Evolutionary conservation across 805 yeast genomes (phyloP), one percentile per base, ranked within the genome.

Genomic region (Barnettozyma pratensis): DNA sequence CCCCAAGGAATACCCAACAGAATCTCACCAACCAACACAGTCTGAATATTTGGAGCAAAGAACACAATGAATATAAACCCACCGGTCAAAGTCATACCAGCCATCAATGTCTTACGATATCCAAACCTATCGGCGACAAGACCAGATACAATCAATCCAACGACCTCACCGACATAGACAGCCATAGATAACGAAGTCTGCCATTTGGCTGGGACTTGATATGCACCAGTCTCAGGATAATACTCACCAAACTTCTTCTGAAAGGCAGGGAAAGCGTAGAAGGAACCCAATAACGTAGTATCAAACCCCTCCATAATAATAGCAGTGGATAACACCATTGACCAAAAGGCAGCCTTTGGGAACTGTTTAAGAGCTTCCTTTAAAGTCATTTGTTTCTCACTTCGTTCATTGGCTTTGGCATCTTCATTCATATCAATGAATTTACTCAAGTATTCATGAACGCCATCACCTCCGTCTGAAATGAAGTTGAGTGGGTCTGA

Each of bases 1-100:
- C 80, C 80, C 69, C 74, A 67, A 14, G 70, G 67, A 35, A 75
- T 46, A 43, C 76, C 77, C 53, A 68, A 59, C 47, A 73, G 58
- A 31, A 71, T 51, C 52, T 73, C 72, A 44, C 77, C 78, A 28
- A 57, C 71, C 36, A 72, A 63, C 46, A 74, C 67, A 41, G 67
- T 63, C 27, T 60, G 57, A 39, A 72, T 59, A 43, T 58, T 59
- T 5, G 63, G 64, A 9, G 76, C 70, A 52, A 68, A 69, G 56
- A 68, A 75, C 27, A 70, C 70, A 48, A 75, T 60, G 41, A 66
- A 69, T 47, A 75, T 65, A 45, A 73, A 69, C 1, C 65, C 67
- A 7, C 63, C 58, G 45, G 68, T 61, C 34, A 63, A 35, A 9
- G 61, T 7, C 52, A 68, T 53, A n/a, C 66, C 54, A 7, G 50